Base-by-base conservation (phyloP, 164 flowering plant genomes). In the Aristolochia fimbriata region DNA sequence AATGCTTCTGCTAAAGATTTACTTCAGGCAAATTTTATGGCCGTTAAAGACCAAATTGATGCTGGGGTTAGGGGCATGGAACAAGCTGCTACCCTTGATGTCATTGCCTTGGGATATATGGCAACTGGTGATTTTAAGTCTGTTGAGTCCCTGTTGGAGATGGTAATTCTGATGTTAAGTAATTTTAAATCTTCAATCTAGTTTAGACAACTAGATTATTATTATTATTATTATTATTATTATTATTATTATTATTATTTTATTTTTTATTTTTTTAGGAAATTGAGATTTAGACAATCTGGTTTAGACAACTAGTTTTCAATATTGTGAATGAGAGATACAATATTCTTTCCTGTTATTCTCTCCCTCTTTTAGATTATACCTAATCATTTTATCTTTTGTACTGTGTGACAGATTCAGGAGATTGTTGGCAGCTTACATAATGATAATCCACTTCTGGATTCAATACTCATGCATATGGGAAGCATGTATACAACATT, bases 61-160 rank as follows among this genome's bases (percentile, higher is more conserved):
- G 71, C 76, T 51, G 96, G 96, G 41, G 57, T 25, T n/a, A 73
- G 63, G 68, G 83, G 92, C 69, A 76, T 88, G 49, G 89, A 86
- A 74, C 82, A 83, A 77, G 98, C 91, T 71, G 96, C 95, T 65
- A 54, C 71, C 65, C 85, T 91, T 66, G 98, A 91, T 68, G 61
- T 87, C 60, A 66, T 88, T 61, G 83, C 93, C 51, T 70, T 88
- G 67, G 94, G 94, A 4, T 88, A 76, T 65, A 74, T 80, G 76
- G 79, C 76, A 66, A 20, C 83, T 70, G 91, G 96, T 31, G 83
- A 88, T 61, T 65, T 74, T 19, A 73, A 78, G 60, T 53, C 68
- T 65, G 88, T 80, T 13, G 76, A 45, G 20, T 63, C 70, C 33
- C 47, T 85, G 43, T 68, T 91, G 60, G 68, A 73, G 65, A 70